These are phyloP conservation scores for Chrysanthemum lavandulifolium DNA, from an alignment of 129 eudicot genomes.

Conservation along the genomic window DNA sequence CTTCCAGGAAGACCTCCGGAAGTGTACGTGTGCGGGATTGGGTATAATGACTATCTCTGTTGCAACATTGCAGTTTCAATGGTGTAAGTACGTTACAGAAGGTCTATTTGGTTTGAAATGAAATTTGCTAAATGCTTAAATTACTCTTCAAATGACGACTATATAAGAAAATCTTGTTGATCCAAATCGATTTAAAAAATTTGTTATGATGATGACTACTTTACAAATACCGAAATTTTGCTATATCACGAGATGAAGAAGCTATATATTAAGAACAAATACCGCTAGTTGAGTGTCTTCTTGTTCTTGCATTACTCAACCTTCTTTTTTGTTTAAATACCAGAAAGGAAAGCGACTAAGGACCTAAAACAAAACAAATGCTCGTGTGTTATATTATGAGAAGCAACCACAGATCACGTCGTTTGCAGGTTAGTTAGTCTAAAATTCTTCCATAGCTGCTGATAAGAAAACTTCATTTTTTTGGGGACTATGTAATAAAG, in stretches of 20 bases:
- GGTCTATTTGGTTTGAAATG: not conserved
- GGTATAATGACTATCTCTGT: not conserved
- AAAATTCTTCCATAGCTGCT: not conserved
- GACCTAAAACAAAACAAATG: constrained; percentile 29
- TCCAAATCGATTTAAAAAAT: not conserved
- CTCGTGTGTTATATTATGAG: constrained; percentile 26
- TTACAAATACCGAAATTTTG: not conserved
- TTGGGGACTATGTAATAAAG: constrained; percentile 15
- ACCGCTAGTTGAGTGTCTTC: not conserved
- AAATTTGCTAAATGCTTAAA: not conserved
- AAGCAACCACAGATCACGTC: not conserved
- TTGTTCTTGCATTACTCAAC: not conserved
- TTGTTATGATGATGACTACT: not conserved
- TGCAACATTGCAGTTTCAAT: not conserved
- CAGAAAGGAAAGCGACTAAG: constrained; percentile 29
- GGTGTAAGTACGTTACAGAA: not conserved
- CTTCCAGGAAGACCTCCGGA: too few species aligned
- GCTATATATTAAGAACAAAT: not conserved
- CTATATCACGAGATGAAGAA: not conserved
- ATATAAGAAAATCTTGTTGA: not conserved
- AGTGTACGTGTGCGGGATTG: too few species aligned
- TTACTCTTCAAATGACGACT: not conserved
- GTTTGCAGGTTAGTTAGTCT: constrained; percentile 21
- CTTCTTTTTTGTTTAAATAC: constrained; percentile 12
- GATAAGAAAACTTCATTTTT: not conserved